Conservation (phyloP, 257 asterid species). For the Solanum medicagineum region DNA sequence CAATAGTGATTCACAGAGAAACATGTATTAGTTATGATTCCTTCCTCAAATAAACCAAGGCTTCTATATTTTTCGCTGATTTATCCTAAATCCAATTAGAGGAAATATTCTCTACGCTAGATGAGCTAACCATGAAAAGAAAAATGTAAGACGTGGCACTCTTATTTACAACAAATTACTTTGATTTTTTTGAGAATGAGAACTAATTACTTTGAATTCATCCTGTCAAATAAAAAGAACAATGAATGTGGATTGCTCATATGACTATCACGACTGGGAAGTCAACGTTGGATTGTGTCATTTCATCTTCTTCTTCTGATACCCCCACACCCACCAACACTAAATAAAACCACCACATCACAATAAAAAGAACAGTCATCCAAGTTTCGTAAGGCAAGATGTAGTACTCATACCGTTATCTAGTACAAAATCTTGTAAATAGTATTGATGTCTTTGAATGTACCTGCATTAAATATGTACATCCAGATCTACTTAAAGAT, state of each 20-base stretch:
- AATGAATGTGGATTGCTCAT: background rate
- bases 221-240: background rate
- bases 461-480: constrained; percentile 98
- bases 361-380: background rate
- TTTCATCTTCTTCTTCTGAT: background rate
- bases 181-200: background rate
- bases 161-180: background rate
- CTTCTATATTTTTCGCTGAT: background rate
- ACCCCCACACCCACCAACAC: too few relatives aligned
- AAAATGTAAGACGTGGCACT: background rate
- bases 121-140: background rate
- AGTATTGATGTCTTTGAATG: background rate
- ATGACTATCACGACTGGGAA: background rate
- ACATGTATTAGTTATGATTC: background rate
- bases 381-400: background rate
- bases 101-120: background rate
- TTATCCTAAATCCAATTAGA: background rate
- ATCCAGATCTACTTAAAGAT: constrained; percentile 93
- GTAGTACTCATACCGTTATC: background rate
- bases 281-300: background rate
- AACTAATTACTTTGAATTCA: background rate
- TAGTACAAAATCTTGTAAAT: background rate
- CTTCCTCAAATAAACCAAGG: background rate
- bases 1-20: background rate
- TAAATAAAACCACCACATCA: background rate